Evolutionary conservation across 192 early-diverging fungal species (phyloP), one percentile per base, ranked within the genome.

Genomic region (Umbelopsis ramanniana): DNA sequence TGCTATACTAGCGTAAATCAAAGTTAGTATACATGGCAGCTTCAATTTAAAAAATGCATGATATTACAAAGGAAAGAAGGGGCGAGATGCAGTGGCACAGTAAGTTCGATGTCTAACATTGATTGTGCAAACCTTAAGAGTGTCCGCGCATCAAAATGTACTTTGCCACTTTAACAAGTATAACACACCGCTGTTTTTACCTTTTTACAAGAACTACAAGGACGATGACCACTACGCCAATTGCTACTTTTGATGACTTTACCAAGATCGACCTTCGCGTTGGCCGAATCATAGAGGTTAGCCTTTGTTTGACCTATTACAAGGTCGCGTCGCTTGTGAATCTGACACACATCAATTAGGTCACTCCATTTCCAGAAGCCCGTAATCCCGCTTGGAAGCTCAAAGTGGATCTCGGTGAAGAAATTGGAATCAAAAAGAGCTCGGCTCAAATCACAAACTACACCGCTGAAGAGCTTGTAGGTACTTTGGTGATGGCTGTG

Each of bases 311-410:
- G 21, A 26, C 53, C 22, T 43, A 43, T 1, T 50, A 21, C 15
- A 0, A 15, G 1, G 4, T 50, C 33, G 29, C 57, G 23, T n/a
- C 3, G 21, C 33, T 0, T 35, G 14, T 17, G 40, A 43, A 43
- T 37, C 26, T 17, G 19, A 37, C 57, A 37, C 29, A 55, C 5
- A 12, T 14, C 33, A 17, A 19, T 8, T n/a, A 63, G 57, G 57
- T 63, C 57, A 63, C 3, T 14, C 57, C 57, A 0, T 63, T 63
- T 37, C 57, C 57, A 38, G 57, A 63, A 19, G 57, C 57, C 11
- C 57, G 57, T 35, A 63, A 37, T 3, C 57, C 57, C 6, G 57
- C 57, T 37, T 63, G 57, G 57, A 63, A 63, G 26, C 57, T 63
- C 57, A 63, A 63, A 26, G 57, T 63, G 11, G 57, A 63, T 19